phyloP scores from a whole-genome alignment of 2,329 filamentous ascomycete genomes.

The Thelonectria olida region DNA sequence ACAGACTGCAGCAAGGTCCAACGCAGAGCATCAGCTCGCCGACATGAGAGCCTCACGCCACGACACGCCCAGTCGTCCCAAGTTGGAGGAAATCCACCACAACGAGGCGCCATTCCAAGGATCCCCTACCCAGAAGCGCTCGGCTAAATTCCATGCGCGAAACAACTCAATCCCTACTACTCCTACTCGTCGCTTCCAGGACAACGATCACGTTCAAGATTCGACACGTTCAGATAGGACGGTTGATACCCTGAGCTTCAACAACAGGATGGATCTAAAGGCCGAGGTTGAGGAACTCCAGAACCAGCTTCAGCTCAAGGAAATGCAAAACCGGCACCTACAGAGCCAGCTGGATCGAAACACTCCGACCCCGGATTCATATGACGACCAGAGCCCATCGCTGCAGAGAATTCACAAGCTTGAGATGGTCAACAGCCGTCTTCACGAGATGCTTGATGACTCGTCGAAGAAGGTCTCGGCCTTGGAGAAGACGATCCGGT shows the following conservation, averaged over 20 bases:
- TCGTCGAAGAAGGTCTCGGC: slow-evolving; percentile 91
- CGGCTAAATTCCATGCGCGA: slow-evolving; percentile 60
- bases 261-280: slow-evolving; percentile 90
- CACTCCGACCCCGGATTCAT: slow-evolving; percentile 68
- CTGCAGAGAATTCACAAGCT: slow-evolving; percentile 86
- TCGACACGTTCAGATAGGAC: slow-evolving; percentile 87
- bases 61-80: slow-evolving; percentile 75
- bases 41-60: slow-evolving; percentile 80
- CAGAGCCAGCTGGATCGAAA: slow-evolving; percentile 84
- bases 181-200: slow-evolving; percentile 76
- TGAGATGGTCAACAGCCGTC: slow-evolving; percentile 87
- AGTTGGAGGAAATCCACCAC: slow-evolving; percentile 87
- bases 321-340: slow-evolving; percentile 95
- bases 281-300: slow-evolving; percentile 91
- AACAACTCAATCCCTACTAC: slow-evolving; percentile 81
- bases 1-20: slow-evolving; percentile 80
- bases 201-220: slow-evolving; percentile 69
- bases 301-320: slow-evolving; percentile 90
- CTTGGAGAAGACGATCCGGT: slow-evolving; percentile 85
- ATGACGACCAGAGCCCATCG: slow-evolving; percentile 84
- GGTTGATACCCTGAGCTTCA: slow-evolving; percentile 81
- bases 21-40: slow-evolving; percentile 83
- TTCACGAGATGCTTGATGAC: slow-evolving; percentile 95
- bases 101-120: slow-evolving; percentile 80
- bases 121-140: slow-evolving; percentile 77